These are phyloP conservation scores for Suillus cothurnatus DNA, from an alignment of 768 basidiomycete species.

Conservation along the genomic window DNA sequence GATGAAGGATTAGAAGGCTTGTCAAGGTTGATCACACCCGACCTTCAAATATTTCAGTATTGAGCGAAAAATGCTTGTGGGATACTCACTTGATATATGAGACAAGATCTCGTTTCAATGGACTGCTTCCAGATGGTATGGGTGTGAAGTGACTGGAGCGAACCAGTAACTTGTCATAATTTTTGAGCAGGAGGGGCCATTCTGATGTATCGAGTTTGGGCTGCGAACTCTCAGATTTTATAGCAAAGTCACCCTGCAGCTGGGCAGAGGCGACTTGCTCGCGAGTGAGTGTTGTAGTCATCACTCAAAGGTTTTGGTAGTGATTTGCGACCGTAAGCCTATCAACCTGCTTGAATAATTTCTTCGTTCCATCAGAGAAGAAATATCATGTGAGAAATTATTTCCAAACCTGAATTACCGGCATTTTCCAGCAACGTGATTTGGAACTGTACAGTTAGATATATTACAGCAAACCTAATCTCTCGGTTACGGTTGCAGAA, in stretches of 20 bases:
- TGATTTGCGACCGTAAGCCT: background rate
- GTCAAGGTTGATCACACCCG: constrained; percentile 98
- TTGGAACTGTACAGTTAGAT: constrained; percentile 55
- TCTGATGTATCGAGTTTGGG: constrained; percentile 92
- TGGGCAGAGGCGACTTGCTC: constrained; percentile 77
- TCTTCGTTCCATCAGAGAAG: background rate
- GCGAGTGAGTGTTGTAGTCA: constrained; percentile 46
- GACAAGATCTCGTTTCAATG: constrained; percentile 91
- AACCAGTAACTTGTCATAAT: constrained; percentile 95
- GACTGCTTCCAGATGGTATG: constrained; percentile 91
- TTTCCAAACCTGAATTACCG: constrained; percentile 9
- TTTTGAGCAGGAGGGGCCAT: constrained; percentile 98
- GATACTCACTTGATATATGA: constrained; percentile 83
- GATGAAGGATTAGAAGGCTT: constrained; percentile 99
- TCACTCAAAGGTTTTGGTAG: background rate
- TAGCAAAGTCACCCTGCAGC: constrained; percentile 72
- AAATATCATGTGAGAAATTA: constrained; percentile 24
- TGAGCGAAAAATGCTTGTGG: background rate
- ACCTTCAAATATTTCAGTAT: constrained; percentile 49
- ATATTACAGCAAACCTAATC: constrained; percentile 23
- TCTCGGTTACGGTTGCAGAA: constrained; percentile 1
- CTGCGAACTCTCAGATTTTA: constrained; percentile 74
- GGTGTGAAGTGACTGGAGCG: constrained; percentile 98
- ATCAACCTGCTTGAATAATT: background rate
- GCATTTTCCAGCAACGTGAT: constrained; percentile 20